A percentile compares a stretch with the other conserved stretches of the same genome.
phyloP scores from a whole-genome alignment of 106 monocot species.

The Dioscorea dumetorum region DNA sequence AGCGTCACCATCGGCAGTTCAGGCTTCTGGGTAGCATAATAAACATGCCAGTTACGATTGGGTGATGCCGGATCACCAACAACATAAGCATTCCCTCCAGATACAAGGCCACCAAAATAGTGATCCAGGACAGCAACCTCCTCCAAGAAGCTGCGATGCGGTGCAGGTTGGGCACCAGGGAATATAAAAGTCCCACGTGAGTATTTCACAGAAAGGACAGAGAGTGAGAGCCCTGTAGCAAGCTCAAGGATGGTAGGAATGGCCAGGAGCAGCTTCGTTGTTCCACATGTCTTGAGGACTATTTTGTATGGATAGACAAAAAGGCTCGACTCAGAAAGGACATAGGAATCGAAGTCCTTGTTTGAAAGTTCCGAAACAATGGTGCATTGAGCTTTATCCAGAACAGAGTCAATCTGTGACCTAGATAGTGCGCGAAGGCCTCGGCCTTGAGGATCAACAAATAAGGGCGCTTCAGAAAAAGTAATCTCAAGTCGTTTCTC shows the following conservation, averaged over 20 bases:
- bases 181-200: slow-evolving; percentile 82
- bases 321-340: slow-evolving; percentile 94
- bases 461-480: slow-evolving; percentile 56
- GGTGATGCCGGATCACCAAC: slow-evolving; percentile 40
- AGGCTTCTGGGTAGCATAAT: slow-evolving; percentile 60
- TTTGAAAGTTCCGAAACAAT: slow-evolving; percentile 78
- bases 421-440: slow-evolving; percentile 69
- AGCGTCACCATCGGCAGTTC: slow-evolving; percentile 67
- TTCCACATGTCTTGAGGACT: slow-evolving; percentile 89
- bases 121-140: slow-evolving; percentile 59
- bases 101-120: slow-evolving; percentile 48
- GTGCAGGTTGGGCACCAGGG: slow-evolving; percentile 71
- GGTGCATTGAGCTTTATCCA: slow-evolving; percentile 71
- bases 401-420: slow-evolving; percentile 61
- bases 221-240: slow-evolving; percentile 35
- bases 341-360: slow-evolving; percentile 83
- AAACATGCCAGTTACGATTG: slow-evolving; percentile 81
- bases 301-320: slow-evolving; percentile 78
- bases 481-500: slow-evolving; percentile 89
- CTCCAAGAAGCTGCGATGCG: slow-evolving; percentile 79
- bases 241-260: slow-evolving; percentile 77
- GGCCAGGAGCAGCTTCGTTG: slow-evolving; percentile 73
- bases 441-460: slow-evolving; percentile 39
- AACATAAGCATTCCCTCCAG: slow-evolving; percentile 65
- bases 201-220: slow-evolving; percentile 60